Base-by-base conservation (phyloP, 306 rosid genomes). In the Rubus parviflorus region DNA sequence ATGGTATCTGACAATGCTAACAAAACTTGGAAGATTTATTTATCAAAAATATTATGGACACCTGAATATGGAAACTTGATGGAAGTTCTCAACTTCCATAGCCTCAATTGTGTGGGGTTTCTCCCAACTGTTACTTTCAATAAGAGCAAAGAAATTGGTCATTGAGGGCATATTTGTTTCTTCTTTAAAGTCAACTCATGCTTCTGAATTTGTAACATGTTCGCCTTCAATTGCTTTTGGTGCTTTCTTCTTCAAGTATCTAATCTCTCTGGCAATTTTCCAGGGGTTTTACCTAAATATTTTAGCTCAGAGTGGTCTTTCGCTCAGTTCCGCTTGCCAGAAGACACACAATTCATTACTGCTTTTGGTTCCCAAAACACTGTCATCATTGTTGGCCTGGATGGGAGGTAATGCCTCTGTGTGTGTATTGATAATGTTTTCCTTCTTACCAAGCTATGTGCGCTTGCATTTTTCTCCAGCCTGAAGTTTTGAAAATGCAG, bases 221-320 rank as follows among this genome's bases (percentile, higher is more conserved):
- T 51, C 23, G 53, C 22, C 15, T 56, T 17, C 74, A 30, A 38
- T 68, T 54, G 23, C 47, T 53, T 48, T 67, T 68, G 68, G 38
- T 52, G 25, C 77, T 75, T 60, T 75, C 65, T 57, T 46, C 45
- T 10, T 8, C 76, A 46, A 71, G 14, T 40, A 23, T 79, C 77
- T 75, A 42, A 70, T 53, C 8, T 73, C 1, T 75, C 38, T 66
- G 74, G 73, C 58, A 17, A 20, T 49, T 69, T 74, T 73, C 75
- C 73, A 95, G 99, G 99, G 74, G 87, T 90, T 69, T 82, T 95
- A 75, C 99, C 99, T 73, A 95, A 91, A 88, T 95, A 95, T 82
- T 95, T 95, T 77, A 95, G 99, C 89, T 95, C 97, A 16, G 99
- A 95, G 81, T 91, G 99, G 99, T 95, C 99, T 77, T 90, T 95